Evolutionary conservation across 2,329 filamentous ascomycete genomes (phyloP).

Genomic region (Dissoconium aciculare): DNA sequence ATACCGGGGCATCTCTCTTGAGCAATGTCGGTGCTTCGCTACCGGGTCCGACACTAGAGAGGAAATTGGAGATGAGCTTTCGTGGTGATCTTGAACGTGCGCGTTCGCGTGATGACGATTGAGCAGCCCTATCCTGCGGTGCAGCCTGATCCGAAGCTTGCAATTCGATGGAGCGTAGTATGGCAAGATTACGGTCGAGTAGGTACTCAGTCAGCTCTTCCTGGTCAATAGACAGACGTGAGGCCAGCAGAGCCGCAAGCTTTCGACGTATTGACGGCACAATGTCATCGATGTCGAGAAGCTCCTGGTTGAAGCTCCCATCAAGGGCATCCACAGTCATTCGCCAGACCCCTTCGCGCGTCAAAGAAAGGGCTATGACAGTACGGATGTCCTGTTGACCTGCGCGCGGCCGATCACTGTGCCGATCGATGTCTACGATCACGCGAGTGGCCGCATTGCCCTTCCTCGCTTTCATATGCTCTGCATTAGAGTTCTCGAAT

Average conservation of each 20-base stretch:
- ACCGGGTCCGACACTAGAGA: slow-evolving; percentile 45
- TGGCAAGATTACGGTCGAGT: slow-evolving; percentile 63
- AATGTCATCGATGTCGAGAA: slow-evolving; percentile 57
- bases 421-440: slow-evolving; percentile 45
- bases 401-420: slow-evolving; percentile 22
- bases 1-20: slow-evolving; percentile 17
- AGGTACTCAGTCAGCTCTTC: slow-evolving; percentile 49
- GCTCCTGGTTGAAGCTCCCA: slow-evolving; percentile 58
- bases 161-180: slow-evolving; percentile 49
- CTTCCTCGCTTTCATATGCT: slow-evolving; percentile 47
- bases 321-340: slow-evolving; percentile 50
- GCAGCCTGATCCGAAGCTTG: slow-evolving; percentile 11
- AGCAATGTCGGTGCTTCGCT: slow-evolving; percentile 16
- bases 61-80: slow-evolving; percentile 71
- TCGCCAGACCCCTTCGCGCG: slow-evolving; percentile 40
- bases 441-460: slow-evolving; percentile 56
- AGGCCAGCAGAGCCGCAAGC: slow-evolving; percentile 19
- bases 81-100: slow-evolving; percentile 60
- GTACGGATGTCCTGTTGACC: slow-evolving; percentile 50
- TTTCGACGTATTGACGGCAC: slow-evolving; percentile 27
- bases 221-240: slow-evolving; percentile 55
- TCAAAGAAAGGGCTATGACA: slow-evolving; percentile 45
- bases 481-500: slow-evolving; percentile 53
- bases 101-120: neutral
- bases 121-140: neutral